These are phyloP conservation scores for Fraxinus xanthoxyloides DNA, from an alignment of 305 asterid species.

Conservation along the genomic window DNA sequence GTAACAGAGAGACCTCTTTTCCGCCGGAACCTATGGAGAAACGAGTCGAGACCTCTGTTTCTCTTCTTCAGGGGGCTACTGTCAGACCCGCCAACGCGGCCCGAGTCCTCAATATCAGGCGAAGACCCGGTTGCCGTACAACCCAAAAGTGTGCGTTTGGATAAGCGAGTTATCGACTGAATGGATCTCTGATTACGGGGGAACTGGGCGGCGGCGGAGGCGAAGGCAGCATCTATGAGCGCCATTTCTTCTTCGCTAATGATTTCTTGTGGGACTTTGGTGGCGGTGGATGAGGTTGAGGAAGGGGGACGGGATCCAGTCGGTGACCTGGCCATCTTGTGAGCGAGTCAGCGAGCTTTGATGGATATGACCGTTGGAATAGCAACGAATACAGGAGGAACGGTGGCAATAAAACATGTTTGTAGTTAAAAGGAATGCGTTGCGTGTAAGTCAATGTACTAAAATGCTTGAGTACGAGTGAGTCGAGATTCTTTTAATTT, in stretches of 20 bases:
- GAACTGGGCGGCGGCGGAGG: slow-evolving; percentile 41
- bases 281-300: slow-evolving; percentile 13
- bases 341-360: slow-evolving; percentile 18
- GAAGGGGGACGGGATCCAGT: slow-evolving; percentile 26
- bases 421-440: not conserved
- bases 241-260: slow-evolving; percentile 47
- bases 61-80: slow-evolving; percentile 38
- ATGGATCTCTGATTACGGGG: slow-evolving; percentile 39
- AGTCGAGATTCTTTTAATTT: not conserved
- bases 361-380: slow-evolving; percentile 32
- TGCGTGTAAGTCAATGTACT: not conserved
- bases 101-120: slow-evolving; percentile 69
- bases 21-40: slow-evolving; percentile 61
- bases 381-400: slow-evolving; percentile 10
- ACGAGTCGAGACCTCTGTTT: slow-evolving; percentile 38
- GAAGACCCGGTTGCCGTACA: slow-evolving; percentile 33
- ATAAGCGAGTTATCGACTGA: slow-evolving; percentile 36
- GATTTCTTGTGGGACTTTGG: slow-evolving; percentile 34
- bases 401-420: not conserved
- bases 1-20: slow-evolving; percentile 71
- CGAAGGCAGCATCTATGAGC: slow-evolving; percentile 43
- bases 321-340: slow-evolving; percentile 5
- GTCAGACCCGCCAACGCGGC: slow-evolving; percentile 25
- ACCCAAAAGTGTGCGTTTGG: slow-evolving; percentile 55
- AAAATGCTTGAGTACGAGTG: not conserved